These are phyloP conservation scores for Tolypocladium endophyticum DNA, from an alignment of 2,329 filamentous ascomycete species.

Conservation along the genomic window DNA sequence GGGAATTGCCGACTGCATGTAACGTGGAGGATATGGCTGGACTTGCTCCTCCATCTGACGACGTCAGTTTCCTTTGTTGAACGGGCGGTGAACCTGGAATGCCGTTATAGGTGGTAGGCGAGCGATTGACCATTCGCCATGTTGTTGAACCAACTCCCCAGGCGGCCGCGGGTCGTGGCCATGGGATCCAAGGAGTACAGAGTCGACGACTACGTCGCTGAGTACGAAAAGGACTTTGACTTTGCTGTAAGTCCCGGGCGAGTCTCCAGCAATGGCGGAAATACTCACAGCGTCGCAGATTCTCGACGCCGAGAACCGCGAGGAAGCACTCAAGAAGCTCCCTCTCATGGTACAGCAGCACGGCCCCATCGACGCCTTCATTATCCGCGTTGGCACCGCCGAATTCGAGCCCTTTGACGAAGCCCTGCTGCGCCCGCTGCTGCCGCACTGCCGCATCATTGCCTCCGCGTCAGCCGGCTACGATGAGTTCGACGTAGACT, in stretches of 20 bases:
- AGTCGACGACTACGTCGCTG: slow-evolving; percentile 26
- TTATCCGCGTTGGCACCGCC: slow-evolving; percentile 37
- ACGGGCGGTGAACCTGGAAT: not conserved
- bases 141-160: not conserved
- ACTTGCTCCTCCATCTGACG: not conserved
- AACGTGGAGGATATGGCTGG: not conserved
- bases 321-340: slow-evolving; percentile 22
- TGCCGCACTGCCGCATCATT: slow-evolving; percentile 33
- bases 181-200: slow-evolving; percentile 13
- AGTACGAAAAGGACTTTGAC: slow-evolving; percentile 25
- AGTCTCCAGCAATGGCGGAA: not conserved
- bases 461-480: slow-evolving; percentile 35
- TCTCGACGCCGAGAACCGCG: slow-evolving; percentile 24
- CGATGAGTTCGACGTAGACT: slow-evolving; percentile 34
- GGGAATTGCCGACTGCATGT: not conserved
- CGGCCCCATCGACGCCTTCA: slow-evolving; percentile 34
- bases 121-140: not conserved
- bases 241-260: slow-evolving; percentile 14
- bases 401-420: slow-evolving; percentile 38
- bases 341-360: slow-evolving; percentile 21
- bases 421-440: slow-evolving; percentile 27
- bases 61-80: not conserved
- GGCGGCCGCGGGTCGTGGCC: slow-evolving; percentile 2
- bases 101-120: no score
- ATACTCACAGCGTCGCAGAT: slow-evolving; percentile 4